Percentiles rank a stretch among this genome's conserved stretches.
These are phyloP conservation scores for Tolypocladium paradoxum DNA, from an alignment of 2,329 filamentous ascomycete genomes.

Conservation along the genomic window DNA sequence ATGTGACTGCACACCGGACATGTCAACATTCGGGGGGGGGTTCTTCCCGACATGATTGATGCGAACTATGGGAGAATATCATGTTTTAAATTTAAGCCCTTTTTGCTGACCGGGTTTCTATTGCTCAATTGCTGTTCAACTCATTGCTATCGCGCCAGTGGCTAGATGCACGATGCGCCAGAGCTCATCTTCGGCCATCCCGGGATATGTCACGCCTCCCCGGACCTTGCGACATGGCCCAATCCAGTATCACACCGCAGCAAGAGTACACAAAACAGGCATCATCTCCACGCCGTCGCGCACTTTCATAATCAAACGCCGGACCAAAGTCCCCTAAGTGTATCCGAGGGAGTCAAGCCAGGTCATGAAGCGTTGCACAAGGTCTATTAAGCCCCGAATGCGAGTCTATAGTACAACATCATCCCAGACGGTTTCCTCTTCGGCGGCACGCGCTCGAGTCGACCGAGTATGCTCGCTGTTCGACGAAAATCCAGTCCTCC, in stretches of 20 bases:
- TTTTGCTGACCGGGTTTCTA: neutral
- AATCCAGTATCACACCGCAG: too few species aligned
- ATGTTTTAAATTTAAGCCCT: neutral
- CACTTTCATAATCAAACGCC: neutral
- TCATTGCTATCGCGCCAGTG: neutral
- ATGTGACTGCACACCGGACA: neutral
- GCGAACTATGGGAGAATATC: neutral
- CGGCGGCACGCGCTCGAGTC: constrained; percentile 10
- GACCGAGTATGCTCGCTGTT: constrained; percentile 15
- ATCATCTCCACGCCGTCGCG: too few species aligned
- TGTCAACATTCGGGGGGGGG: neutral
- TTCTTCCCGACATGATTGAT: neutral
- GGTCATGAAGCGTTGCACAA: constrained; percentile 9
- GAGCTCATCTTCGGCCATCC: neutral
- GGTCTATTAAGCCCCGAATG: constrained; percentile 23
- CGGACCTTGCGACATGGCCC: too few species aligned
- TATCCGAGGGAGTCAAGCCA: neutral
- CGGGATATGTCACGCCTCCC: neutral
- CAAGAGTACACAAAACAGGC: too few species aligned
- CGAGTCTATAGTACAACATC: constrained; percentile 33
- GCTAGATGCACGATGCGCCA: neutral
- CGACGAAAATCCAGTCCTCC: constrained; percentile 6
- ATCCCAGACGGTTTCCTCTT: constrained; percentile 13
- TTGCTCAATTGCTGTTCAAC: neutral
- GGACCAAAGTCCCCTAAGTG: too few species aligned